phyloP scores from a whole-genome alignment of 305 asterid species.

The Solanum hybrid region DNA sequence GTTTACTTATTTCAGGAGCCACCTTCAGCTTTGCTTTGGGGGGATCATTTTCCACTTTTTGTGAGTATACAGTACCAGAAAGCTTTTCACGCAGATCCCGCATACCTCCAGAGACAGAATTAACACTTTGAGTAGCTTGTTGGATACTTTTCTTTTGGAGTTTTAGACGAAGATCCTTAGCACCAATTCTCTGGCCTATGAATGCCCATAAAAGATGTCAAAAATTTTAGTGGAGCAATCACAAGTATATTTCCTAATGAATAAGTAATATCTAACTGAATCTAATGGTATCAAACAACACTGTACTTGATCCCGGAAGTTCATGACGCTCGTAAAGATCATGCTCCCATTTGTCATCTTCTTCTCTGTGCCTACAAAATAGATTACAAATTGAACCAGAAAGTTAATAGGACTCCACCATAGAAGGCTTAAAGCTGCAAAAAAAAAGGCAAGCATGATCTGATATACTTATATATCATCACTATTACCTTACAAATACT shows the following conservation, averaged over 20 bases:
- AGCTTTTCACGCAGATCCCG: constrained; percentile 96
- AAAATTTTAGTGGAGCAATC: background rate
- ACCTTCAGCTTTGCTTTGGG: constrained; percentile 39
- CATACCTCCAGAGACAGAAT: constrained; percentile 49
- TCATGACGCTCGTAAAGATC: constrained; percentile 54
- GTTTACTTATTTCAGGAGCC: constrained; percentile 51
- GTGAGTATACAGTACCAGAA: constrained; percentile 56
- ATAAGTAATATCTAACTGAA: background rate
- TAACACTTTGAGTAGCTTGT: constrained; percentile 39
- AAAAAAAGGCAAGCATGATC: background rate
- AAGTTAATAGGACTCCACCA: background rate
- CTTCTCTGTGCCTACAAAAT: constrained; percentile 75
- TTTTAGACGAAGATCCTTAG: constrained; percentile 84
- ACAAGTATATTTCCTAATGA: background rate
- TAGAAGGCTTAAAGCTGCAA: background rate
- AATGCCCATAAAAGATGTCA: background rate
- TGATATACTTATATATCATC: background rate
- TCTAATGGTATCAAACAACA: constrained; percentile 1
- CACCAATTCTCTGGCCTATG: constrained; percentile 24
- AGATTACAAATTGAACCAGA: constrained; percentile 10
- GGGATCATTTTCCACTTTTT: constrained; percentile 36
- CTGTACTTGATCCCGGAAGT: constrained; percentile 48
- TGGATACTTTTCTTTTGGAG: constrained; percentile 69
- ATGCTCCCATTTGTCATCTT: constrained; percentile 93
- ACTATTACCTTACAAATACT: background rate